phyloP scores from a whole-genome alignment of 1,284 basidiomycete species.

The Pseudozyma thailandica region DNA sequence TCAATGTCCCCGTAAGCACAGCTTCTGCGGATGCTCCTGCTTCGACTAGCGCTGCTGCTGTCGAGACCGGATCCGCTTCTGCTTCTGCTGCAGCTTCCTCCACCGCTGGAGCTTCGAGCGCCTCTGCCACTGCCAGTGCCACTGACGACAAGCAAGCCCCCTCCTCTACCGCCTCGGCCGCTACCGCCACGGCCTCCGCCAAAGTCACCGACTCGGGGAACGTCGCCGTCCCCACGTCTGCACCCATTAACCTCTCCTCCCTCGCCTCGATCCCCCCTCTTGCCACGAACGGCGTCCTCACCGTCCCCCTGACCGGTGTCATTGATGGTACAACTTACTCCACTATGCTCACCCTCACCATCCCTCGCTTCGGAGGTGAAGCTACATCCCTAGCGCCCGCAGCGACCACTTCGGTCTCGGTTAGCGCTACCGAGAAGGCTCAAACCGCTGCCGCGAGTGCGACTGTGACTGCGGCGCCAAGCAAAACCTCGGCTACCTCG shows the following conservation, averaged over 20 bases:
- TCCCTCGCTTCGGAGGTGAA: conserved; percentile 10
- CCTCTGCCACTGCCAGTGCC: conserved; percentile 8
- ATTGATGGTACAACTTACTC: conserved; percentile 37
- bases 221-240: background rate
- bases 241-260: conserved; percentile 29
- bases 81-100: background rate
- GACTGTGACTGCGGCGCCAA: background rate
- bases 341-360: conserved; percentile 35
- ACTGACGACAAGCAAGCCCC: conserved; percentile 5
- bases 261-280: conserved; percentile 26
- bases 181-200: background rate
- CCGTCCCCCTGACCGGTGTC: conserved; percentile 30
- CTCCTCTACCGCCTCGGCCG: conserved; percentile 4
- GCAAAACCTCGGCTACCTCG: conserved; percentile 5
- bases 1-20: conserved; percentile 1
- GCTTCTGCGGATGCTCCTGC: background rate
- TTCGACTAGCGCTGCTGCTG: conserved; percentile 4
- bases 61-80: conserved; percentile 2
- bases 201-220: background rate
- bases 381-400: background rate
- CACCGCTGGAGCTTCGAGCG: conserved; percentile 6
- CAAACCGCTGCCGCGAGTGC: conserved; percentile 3
- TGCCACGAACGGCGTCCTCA: conserved; percentile 11
- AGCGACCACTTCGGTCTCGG: background rate
- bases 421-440: conserved; percentile 13